Evolutionary conservation across 2,329 filamentous ascomycete species (phyloP).

Genomic region (Alternaria incomplexa): DNA sequence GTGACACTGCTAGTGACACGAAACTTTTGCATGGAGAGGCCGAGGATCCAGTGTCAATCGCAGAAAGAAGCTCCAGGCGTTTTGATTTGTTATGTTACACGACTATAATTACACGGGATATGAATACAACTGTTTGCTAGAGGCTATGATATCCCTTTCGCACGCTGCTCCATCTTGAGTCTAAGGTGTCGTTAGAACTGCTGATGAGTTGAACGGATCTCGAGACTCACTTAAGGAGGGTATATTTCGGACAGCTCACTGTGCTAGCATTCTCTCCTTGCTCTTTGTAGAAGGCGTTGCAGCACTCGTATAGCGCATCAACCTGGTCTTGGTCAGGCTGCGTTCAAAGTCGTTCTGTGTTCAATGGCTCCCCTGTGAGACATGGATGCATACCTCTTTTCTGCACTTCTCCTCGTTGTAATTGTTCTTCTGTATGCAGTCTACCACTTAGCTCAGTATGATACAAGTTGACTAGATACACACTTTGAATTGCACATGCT

Average conservation of each 20-base stretch:
- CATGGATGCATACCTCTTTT: constrained; percentile 48
- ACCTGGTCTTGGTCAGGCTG: constrained; percentile 59
- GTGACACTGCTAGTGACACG: not conserved
- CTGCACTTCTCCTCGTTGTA: constrained; percentile 88
- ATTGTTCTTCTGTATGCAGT: constrained; percentile 81
- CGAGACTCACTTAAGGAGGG: constrained; percentile 64
- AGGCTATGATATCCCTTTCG: constrained; percentile 45
- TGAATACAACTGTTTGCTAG: not conserved
- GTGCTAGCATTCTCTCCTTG: constrained; percentile 78
- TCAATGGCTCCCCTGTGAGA: not conserved
- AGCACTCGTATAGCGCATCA: constrained; percentile 91
- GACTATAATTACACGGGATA: not conserved
- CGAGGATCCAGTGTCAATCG: not conserved
- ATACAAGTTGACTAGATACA: not conserved
- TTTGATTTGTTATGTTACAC: not conserved
- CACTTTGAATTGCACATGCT: constrained; percentile 91
- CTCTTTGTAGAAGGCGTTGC: constrained; percentile 82
- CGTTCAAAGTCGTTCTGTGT: not conserved
- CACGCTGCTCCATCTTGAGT: constrained; percentile 83
- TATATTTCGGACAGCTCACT: constrained; percentile 84
- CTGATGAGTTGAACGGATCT: not conserved
- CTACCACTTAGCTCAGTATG: constrained; percentile 53
- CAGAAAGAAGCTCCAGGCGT: not conserved
- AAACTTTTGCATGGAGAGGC: not conserved
- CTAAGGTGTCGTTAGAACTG: constrained; percentile 36